Evolutionary conservation across 1,139 yeast genomes (phyloP), one percentile per base, ranked within the genome.

Genomic region (Lodderomyces elongisporus): DNA sequence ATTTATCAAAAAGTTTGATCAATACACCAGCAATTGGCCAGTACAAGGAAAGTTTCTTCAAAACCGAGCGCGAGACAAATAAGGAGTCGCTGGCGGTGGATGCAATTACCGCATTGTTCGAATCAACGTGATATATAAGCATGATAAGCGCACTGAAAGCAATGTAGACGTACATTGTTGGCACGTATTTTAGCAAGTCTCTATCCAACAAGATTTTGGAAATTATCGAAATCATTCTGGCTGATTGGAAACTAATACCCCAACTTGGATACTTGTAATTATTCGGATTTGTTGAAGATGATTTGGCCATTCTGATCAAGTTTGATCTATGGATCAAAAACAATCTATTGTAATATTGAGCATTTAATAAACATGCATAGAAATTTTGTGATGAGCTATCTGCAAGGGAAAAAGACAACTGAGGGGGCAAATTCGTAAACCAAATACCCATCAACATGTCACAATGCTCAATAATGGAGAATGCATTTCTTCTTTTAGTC

Each of bases 181-280:
- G 81, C 50, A 79, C 66, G 47, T 70, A 69, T 40, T 60, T 60
- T 38, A 79, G 52, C 46, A 75, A 74, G 38, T 72, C 69, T 32
- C 71, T 66, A 30, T 72, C 74, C 24, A 72, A 56, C 41, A 84
- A 48, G 39, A 75, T 77, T 38, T 80, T 81, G 30, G 77, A 63
- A 35, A 84, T 79, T 39, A 78, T 67, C 5, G 84, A 75, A 42
- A 84, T 79, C 82, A 82, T 81, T 49, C 85, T 77, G 1, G 93
- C 87, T 0, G 94, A 87, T 54, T 83, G 89, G 62, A 84, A 84
- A 2, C 89, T 82, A 41, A 85, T 83, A 10, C 91, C 88, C 84
- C 91, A 79, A 5, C 87, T 77, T 1, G 91, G 88, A 52, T 79
- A 81, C 37, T 70, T 74, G 49, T 70, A 76, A 47, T 69, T 71